Percentiles rank a stretch among this genome's conserved stretches.
Evolutionary conservation across 2,329 filamentous ascomycete species (phyloP).

Genomic region (Diaporthe vexans): DNA sequence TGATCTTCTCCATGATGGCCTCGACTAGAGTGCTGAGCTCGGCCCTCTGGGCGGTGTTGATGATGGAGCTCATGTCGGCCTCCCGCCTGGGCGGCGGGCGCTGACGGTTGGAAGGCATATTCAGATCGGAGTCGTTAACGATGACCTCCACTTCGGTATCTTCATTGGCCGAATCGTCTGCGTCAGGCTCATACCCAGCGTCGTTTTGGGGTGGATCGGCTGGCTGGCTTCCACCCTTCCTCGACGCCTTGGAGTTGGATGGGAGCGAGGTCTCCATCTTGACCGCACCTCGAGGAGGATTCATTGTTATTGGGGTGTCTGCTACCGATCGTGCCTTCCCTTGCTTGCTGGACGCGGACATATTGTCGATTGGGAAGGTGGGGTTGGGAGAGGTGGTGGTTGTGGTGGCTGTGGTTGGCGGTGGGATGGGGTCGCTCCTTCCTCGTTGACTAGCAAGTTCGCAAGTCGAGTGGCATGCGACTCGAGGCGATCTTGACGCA

Average conservation of each 20-base stretch:
- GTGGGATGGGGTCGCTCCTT: slow-evolving; percentile 11
- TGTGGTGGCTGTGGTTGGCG: background rate
- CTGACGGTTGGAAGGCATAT: slow-evolving; percentile 38
- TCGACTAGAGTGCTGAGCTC: slow-evolving; percentile 67
- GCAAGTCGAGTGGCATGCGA: background rate
- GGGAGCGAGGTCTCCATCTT: slow-evolving; percentile 33
- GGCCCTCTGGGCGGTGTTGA: slow-evolving; percentile 63
- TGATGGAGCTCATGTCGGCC: slow-evolving; percentile 64
- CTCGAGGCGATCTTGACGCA: background rate
- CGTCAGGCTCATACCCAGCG: slow-evolving; percentile 25
- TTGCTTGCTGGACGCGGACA: background rate
- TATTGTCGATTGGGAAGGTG: slow-evolving; percentile 28
- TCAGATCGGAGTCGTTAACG: slow-evolving; percentile 13
- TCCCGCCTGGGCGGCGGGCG: slow-evolving; percentile 56
- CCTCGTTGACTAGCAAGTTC: background rate
- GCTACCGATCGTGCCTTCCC: slow-evolving; percentile 9
- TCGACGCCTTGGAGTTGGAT: slow-evolving; percentile 32
- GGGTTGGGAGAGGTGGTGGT: background rate
- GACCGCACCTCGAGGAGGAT: background rate
- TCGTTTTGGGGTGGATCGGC: slow-evolving; percentile 13
- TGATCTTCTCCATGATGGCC: slow-evolving; percentile 35
- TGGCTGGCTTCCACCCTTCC: slow-evolving; percentile 25
- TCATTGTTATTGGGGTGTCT: slow-evolving; percentile 28
- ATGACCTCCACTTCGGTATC: slow-evolving; percentile 25
- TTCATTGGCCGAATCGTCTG: slow-evolving; percentile 27